Percentiles rank a stretch among this genome's conserved stretches.
These are phyloP conservation scores for Marvania coccoides DNA, from an alignment of 139 green algal species.

Conservation along the genomic window DNA sequence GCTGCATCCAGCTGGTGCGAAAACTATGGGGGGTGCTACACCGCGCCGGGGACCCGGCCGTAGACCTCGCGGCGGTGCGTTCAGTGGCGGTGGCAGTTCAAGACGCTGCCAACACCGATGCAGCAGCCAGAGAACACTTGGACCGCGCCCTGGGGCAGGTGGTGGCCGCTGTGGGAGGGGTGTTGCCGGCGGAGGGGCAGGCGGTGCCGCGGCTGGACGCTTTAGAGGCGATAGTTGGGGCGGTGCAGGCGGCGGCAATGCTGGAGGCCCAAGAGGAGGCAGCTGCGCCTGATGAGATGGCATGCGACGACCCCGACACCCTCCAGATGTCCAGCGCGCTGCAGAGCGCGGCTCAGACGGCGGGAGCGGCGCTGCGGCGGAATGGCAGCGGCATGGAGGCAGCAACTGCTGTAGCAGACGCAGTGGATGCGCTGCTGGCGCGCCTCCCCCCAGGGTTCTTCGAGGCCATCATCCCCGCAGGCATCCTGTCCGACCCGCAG, in stretches of 20 bases:
- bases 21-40: constrained; percentile 4
- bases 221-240: background rate
- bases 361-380: background rate
- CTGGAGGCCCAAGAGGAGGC: background rate
- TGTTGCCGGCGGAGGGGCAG: background rate
- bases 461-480: constrained; percentile 19
- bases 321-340: constrained; percentile 18
- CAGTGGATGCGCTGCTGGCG: constrained; percentile 2
- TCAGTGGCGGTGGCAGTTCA: background rate
- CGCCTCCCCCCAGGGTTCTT: constrained; percentile 29
- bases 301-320: background rate
- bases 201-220: too few species aligned
- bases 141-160: background rate
- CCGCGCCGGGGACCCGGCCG: background rate
- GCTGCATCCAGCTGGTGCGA: constrained; percentile 13
- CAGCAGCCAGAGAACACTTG: background rate
- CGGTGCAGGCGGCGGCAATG: background rate
- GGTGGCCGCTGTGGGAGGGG: background rate
- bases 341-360: background rate
- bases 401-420: background rate
- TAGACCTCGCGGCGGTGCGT: background rate
- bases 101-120: background rate
- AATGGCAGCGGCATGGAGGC: too few species aligned
- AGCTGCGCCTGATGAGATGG: background rate
- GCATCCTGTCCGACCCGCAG: constrained; percentile 23